Evolutionary conservation across 2,329 filamentous ascomycete genomes (phyloP), one percentile per base, ranked within the genome.

Genomic region (Taxawa tesnikishii): DNA sequence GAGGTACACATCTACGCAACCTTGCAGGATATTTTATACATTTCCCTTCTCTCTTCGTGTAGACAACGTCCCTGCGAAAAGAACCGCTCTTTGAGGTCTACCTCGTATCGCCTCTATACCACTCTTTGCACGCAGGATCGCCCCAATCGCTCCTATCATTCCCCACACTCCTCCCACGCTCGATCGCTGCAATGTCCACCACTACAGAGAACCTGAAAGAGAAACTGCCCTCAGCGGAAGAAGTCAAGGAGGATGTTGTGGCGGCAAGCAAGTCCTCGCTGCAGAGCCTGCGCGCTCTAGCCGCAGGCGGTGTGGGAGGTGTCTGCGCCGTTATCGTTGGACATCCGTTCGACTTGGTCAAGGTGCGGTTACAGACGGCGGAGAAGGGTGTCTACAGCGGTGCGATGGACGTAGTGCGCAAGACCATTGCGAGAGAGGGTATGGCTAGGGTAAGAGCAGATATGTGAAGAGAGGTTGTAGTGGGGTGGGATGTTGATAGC

Each of bases 331-430:
- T 98, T 34, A 56, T 98, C 26, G 87, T 96, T 12, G 62, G 90
- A 36, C 90, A 98, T 59, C 90, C 90, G 7, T 98, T 98, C 55
- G 90, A 98, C 56, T 69, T 98, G 47, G 88, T 96, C 57, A 98
- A 98, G 65, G 90, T 98, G 43, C 82, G 90, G 37, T 66, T 98
- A 56, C 90, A 98, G 67, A 98, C 90, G 2, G 85, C 90, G 21
- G 87, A 96, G 61, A 79, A 77, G 59, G 90, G 90, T 29, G 82
- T 94, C 21, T 98, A 98, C 62, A 79, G 68, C 21, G 79, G 81
- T 28, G 90, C 90, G 10, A 68, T 96, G 49, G 90, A 98, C 60
- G 88, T 94, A 2, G 85, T 96, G 41, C 69, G 72, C 57, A 93
- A 81, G 66, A 88, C 83, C 21, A 62, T 98, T 38, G 87, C 87